Conservation (phyloP, 2,329 filamentous ascomycete species). For the Pseudogymnoascus sp. region DNA sequence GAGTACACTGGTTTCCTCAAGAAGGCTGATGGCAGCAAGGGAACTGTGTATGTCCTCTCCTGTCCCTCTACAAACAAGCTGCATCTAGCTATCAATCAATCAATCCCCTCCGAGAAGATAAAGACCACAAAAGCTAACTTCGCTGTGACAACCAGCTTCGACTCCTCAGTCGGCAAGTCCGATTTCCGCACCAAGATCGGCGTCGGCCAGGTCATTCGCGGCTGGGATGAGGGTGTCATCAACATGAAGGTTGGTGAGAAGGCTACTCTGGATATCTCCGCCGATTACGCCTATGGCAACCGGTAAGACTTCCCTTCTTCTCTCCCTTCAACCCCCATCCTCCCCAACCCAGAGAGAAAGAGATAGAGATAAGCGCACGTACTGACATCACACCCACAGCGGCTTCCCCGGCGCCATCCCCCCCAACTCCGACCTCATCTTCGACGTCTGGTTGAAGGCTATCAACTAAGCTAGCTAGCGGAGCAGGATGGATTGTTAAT, state of each 20-base stretch:
- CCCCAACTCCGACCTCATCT: slow-evolving; percentile 67
- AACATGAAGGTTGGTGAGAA: slow-evolving; percentile 90
- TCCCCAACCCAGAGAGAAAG: too few relatives aligned
- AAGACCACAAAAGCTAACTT: slow-evolving; percentile 17
- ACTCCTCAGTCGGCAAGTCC: slow-evolving; percentile 72
- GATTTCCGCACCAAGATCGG: slow-evolving; percentile 76
- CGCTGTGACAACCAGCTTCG: slow-evolving; percentile 58
- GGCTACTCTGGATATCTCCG: slow-evolving; percentile 74
- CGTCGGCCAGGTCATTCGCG: slow-evolving; percentile 75
- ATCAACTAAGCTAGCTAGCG: slow-evolving; percentile 42
- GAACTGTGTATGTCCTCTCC: slow-evolving; percentile 54
- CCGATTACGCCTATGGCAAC: slow-evolving; percentile 60
- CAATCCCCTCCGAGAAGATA: not conserved
- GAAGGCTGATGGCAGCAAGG: slow-evolving; percentile 60
- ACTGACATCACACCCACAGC: slow-evolving; percentile 36
- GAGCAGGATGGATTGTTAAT: not conserved
- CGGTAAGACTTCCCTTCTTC: slow-evolving; percentile 40
- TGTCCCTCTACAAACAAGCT: slow-evolving; percentile 9
- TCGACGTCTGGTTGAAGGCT: slow-evolving; percentile 65
- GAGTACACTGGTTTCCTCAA: slow-evolving; percentile 88
- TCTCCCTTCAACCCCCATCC: too few relatives aligned
- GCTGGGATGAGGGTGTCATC: slow-evolving; percentile 78
- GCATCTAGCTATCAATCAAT: slow-evolving; percentile 8
- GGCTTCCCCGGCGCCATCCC: slow-evolving; percentile 78
- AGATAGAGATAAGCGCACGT: not conserved